A percentile compares a stretch with the other conserved stretches of the same genome.
Conservation (phyloP, 78 protist species). For the Capsaspora owczarzaki region DNA sequence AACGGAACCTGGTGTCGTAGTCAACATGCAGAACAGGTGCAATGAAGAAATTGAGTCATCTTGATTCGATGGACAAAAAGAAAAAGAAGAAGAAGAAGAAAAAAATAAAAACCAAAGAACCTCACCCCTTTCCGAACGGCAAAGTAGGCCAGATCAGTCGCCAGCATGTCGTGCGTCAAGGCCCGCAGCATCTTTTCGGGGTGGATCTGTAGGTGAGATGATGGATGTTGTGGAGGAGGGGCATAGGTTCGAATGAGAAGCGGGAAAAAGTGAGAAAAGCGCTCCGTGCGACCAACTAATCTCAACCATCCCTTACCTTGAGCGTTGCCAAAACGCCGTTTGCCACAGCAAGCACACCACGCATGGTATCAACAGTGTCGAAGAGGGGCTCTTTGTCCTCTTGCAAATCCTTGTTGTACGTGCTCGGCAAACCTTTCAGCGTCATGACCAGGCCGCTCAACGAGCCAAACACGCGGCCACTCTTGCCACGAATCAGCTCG, state of each 20-base stretch:
- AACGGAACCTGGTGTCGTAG: slow-evolving; percentile 43
- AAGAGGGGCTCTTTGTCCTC: slow-evolving; percentile 61
- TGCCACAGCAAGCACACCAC: slow-evolving; percentile 27
- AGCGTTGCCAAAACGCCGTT: slow-evolving; percentile 48
- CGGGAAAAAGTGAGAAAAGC: background rate
- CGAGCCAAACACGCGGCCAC: slow-evolving; percentile 41
- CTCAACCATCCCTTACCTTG: background rate
- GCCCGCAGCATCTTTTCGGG: slow-evolving; percentile 28
- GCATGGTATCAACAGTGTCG: slow-evolving; percentile 35
- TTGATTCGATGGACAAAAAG: background rate
- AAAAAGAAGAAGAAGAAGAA: background rate
- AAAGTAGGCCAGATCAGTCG: slow-evolving; percentile 67
- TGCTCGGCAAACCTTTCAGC: slow-evolving; percentile 59
- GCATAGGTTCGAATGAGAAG: background rate
- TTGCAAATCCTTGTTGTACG: slow-evolving; percentile 69
- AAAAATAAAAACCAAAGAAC: background rate
- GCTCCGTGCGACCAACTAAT: background rate
- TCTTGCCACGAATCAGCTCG: slow-evolving; percentile 66
- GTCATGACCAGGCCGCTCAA: slow-evolving; percentile 5
- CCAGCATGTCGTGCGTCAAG: slow-evolving; percentile 44
- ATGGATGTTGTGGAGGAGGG: background rate
- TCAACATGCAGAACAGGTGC: background rate
- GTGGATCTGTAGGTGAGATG: background rate
- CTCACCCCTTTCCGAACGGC: slow-evolving; percentile 52
- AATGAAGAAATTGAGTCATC: background rate